Base-by-base conservation (phyloP, 345 rosid species). In the Camelina neglecta region DNA sequence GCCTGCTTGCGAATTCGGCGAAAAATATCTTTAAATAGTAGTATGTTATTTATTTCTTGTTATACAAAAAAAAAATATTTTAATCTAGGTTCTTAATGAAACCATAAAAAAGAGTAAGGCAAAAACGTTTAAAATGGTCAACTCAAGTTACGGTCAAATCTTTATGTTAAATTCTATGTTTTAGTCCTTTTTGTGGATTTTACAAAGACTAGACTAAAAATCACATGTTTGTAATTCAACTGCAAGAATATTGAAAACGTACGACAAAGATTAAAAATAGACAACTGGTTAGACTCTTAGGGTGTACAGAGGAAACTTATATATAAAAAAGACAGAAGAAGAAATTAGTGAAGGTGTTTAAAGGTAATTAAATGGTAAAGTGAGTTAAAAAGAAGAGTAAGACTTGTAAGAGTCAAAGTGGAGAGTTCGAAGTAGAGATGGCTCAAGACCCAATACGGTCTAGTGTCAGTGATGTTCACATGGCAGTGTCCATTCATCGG, bases 381-480 rank as follows among this genome's bases (percentile, higher is more conserved):
- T 20, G 38, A 35, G 63, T 65, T 56, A 71, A 77, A 77, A 77
- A 72, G 67, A 78, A 60, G 63, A 57, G 70, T 69, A 48, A 75
- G 69, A 75, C 76, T 66, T 45, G 58, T 23, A 42, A 29, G 83
- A 85, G 87, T 84, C 88, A 85, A 86, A 79, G 78, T 31, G 77
- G 73, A 67, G 73, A 83, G 72, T 79, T 80, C 81, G 76, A 80
- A 71, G 73, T 81, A 80, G 82, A 84, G 85, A 81, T 68, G 79
- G 83, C 85, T 80, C 89, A 68, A 18, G 35, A 79, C 78, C 79
- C 93, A 73, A 88, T 62, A 56, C 13, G 70, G 74, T 16, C 55
- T 71, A 60, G 70, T 76, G 70, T 80, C 90, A 83, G 88, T 73
- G 65, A 64, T 75, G 36, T 36, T 85, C 93, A 89, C 93, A 84